phyloP scores from a whole-genome alignment of 2,329 filamentous ascomycete species.

The Penicillium sp. region DNA sequence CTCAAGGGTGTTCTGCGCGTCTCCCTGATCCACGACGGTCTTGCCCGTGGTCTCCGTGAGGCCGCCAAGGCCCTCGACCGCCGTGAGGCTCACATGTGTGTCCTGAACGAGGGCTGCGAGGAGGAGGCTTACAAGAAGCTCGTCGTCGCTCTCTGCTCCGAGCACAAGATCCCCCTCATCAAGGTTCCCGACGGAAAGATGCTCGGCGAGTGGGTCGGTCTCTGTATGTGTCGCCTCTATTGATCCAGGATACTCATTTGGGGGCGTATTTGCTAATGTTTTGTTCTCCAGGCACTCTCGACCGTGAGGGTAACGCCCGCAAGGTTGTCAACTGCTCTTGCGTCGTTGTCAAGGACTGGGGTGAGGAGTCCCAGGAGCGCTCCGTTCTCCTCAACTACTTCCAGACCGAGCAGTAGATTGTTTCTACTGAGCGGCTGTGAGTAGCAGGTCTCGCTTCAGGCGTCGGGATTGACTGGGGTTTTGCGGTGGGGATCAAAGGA shows the following conservation, averaged over 20 bases:
- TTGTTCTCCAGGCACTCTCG: constrained; percentile 74
- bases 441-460: not conserved
- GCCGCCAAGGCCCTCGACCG: constrained; percentile 98
- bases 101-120: constrained; percentile 99
- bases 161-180: constrained; percentile 99
- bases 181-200: constrained; percentile 99
- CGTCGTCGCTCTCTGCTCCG: constrained; percentile 94
- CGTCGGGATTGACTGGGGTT: constrained; percentile 3
- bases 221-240: constrained; percentile 70
- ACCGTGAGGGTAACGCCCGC: constrained; percentile 98
- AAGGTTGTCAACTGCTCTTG: constrained; percentile 99
- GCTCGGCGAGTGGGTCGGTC: constrained; percentile 98
- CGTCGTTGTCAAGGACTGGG: constrained; percentile 99
- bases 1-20: constrained; percentile 99
- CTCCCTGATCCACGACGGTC: constrained; percentile 98
- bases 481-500: constrained; percentile 12
- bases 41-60: constrained; percentile 96
- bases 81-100: constrained; percentile 99
- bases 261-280: constrained; percentile 8
- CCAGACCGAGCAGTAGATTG: constrained; percentile 67
- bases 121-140: constrained; percentile 99
- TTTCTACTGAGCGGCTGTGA: constrained; percentile 4
- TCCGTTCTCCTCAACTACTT: constrained; percentile 99
- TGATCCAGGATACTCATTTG: not conserved
- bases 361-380: constrained; percentile 99